Evolutionary conservation across 805 yeast species (phyloP).

Genomic region (Soucietia sequanensis): DNA sequence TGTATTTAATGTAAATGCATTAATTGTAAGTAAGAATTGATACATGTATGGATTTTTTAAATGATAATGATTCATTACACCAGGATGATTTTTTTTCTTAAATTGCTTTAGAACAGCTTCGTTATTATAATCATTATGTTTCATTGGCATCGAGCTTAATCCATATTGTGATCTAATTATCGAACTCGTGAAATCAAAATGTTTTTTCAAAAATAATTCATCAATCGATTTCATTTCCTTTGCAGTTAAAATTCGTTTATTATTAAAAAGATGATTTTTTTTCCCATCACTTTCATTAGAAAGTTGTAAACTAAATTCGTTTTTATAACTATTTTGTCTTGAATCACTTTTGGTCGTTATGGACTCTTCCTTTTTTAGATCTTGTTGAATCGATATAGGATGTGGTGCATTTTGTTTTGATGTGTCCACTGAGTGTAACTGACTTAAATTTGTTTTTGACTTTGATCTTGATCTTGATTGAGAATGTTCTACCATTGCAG

Average conservation of each 20-base stretch:
- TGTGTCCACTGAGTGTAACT: no score
- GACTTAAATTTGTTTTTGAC: no score
- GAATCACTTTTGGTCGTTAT: no score
- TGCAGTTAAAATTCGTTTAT: background rate
- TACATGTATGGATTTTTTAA: slow-evolving; percentile 1
- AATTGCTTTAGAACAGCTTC: background rate
- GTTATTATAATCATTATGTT: background rate
- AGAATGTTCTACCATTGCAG: no score
- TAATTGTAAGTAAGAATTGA: slow-evolving; percentile 29
- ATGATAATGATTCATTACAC: background rate
- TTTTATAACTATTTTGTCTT: no score
- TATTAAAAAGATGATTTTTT: no score
- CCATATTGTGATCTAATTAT: background rate
- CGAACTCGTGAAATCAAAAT: slow-evolving; percentile 2
- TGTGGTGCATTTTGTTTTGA: no score
- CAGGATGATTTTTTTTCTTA: background rate
- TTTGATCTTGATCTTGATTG: no score
- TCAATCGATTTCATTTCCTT: slow-evolving; percentile 1
- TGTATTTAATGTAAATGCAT: slow-evolving; percentile 38
- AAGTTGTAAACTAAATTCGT: no score
- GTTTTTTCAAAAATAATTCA: slow-evolving; percentile 5
- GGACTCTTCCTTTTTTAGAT: no score
- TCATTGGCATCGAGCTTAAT: background rate
- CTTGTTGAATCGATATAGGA: no score
- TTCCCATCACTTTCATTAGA: no score